These are phyloP conservation scores for Castanospermum australe DNA, from an alignment of 306 rosid species.

Conservation along the genomic window DNA sequence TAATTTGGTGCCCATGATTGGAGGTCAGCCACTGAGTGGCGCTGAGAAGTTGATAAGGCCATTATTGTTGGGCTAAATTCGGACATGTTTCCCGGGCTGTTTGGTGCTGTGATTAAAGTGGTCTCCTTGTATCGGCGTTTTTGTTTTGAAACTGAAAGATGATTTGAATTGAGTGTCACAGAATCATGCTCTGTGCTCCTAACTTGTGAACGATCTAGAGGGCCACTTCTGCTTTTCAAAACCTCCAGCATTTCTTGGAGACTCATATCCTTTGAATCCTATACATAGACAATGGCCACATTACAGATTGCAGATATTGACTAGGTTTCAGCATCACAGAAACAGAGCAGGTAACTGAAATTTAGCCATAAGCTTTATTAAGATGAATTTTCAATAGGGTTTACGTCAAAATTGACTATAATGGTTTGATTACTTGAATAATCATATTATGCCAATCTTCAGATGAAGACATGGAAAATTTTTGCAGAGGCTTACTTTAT, in stretches of 20 bases:
- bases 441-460: not conserved
- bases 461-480: not conserved
- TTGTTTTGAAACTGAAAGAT: conserved; percentile 38
- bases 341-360: not conserved
- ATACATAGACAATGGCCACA: conserved; percentile 20
- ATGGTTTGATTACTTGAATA: not conserved
- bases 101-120: conserved; percentile 31
- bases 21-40: conserved; percentile 17
- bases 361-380: not conserved
- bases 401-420: not conserved
- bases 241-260: conserved; percentile 37
- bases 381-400: not conserved
- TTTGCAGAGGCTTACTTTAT: conserved; percentile 39
- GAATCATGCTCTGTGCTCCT: conserved; percentile 39
- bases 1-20: conserved; percentile 55
- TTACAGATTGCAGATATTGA: not conserved
- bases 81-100: conserved; percentile 40
- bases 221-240: conserved; percentile 53
- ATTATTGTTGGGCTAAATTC: conserved; percentile 35
- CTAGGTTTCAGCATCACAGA: not conserved
- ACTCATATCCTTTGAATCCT: conserved; percentile 45
- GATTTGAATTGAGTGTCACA: conserved; percentile 39
- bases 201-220: conserved; percentile 39
- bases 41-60: conserved; percentile 36
- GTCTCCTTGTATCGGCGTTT: conserved; percentile 28